These are phyloP conservation scores for Wallacemonas sp. DNA, from an alignment of 208 protist genomes.

Conservation along the genomic window DNA sequence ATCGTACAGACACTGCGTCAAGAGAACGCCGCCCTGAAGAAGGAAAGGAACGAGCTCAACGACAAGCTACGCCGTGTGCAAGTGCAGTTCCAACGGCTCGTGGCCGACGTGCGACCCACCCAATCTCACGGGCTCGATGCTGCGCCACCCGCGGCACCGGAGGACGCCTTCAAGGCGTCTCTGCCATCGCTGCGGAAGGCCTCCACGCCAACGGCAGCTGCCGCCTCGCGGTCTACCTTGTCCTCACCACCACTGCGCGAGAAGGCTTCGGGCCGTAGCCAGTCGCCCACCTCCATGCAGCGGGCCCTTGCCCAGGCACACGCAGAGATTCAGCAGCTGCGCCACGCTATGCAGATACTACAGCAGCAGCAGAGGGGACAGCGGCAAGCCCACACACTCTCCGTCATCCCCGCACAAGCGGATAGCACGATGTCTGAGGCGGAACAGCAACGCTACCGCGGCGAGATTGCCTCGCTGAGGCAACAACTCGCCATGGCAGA, in stretches of 20 bases:
- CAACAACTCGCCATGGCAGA: slow-evolving; percentile 6
- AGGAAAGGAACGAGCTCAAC: slow-evolving; percentile 42
- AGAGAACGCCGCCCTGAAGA: slow-evolving; percentile 66
- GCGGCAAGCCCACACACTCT: background rate
- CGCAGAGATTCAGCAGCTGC: slow-evolving; percentile 42
- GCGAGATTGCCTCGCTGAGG: slow-evolving; percentile 12
- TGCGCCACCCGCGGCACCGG: background rate
- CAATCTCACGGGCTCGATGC: background rate
- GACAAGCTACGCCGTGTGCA: slow-evolving; percentile 68
- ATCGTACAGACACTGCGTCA: slow-evolving; percentile 73
- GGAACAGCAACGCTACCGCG: background rate
- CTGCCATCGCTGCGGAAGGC: background rate
- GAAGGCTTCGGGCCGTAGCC: slow-evolving; percentile 1
- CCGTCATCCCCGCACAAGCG: background rate
- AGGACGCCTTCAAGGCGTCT: background rate
- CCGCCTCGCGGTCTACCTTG: background rate
- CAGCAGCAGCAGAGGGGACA: slow-evolving; percentile 11
- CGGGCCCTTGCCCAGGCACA: slow-evolving; percentile 44
- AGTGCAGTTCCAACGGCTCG: slow-evolving; percentile 75
- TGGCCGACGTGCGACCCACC: slow-evolving; percentile 39
- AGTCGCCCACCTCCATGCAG: slow-evolving; percentile 28
- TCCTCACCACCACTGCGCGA: background rate
- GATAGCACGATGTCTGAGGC: background rate
- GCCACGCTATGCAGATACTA: background rate
- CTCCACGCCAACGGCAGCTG: background rate